Evolutionary conservation across 345 rosid genomes (phyloP), one percentile per base, ranked within the genome.

Genomic region (Acer saccharum): DNA sequence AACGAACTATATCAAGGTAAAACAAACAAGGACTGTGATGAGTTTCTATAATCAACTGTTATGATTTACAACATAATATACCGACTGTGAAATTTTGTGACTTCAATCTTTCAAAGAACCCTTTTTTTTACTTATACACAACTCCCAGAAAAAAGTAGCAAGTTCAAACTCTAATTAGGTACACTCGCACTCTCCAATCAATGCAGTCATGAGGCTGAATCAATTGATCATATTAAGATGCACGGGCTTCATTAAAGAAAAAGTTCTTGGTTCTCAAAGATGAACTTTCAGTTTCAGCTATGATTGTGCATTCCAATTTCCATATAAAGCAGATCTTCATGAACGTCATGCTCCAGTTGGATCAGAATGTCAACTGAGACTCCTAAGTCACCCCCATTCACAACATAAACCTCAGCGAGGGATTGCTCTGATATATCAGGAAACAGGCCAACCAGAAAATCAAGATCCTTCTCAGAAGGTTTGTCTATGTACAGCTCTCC

Each of bases 201-300:
- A 69, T 69, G 41, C 60, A 21, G 12, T 46, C 73, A 48, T 21
- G 13, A 23, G 73, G 73, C 20, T 23, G 60, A 69, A 69, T 50
- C 60, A 5, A 70, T 10, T 21, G 73, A 71, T 32, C 65, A 18
- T 55, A 8, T n/a, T 43, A 71, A 55, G 75, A 55, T 10, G 17
- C 64, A 27, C 71, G 1, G 11, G 50, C 50, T 32, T 69, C 58
- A 7, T 10, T 11, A 10, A 65, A 29, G 29, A 27, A 20, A 35
- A 6, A 1, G 65, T 14, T 71, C 8, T 54, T 9, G 13, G 61
- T 25, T 71, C n/a, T 57, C n/a, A 0, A 1, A n/a, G 50, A 71
- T 71, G 75, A 54, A 29, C 29, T 44, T 32, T 27, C 75, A 55
- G 75, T 44, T 32, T 27, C 75, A 55, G 75, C 44, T 32, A 2